Evolutionary conservation across 805 yeast species (phyloP), one percentile per base, ranked within the genome.

Genomic region (Cyberlindnera xylosilytica): DNA sequence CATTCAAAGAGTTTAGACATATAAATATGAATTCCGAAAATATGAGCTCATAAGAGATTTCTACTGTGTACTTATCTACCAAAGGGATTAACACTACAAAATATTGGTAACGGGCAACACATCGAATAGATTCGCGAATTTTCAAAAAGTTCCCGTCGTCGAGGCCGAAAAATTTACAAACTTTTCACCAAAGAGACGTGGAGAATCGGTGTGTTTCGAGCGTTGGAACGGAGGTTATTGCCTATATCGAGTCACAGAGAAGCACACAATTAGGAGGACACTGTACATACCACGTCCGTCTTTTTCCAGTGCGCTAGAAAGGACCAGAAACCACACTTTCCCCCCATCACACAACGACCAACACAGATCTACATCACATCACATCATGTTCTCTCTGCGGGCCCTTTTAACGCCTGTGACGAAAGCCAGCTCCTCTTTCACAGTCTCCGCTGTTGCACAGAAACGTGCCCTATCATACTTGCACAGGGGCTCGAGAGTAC

Each of bases 401-500:
- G 35, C 38, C 24, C 15, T 44, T 18, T 42, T 42, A 26, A 38
- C 40, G 11, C 35, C 41, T n/a, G 29, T 26, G 15, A 23, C 34
- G 18, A 16, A 10, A 15, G 27, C 33, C 20, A 23, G 17, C 20
- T 18, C 31, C 2, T 34, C 22, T 10, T 4, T 29, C 22, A 33
- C 13, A 19, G 8, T 16, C 34, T 20, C 33, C 24, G 16, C 20
- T 12, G 29, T 22, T 8, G 18, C 45, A 24, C n/a, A n/a, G n/a
- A 31, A 18, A 6, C 68, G 70, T 41, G 44, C 58, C 3, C 52
- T 70, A 24, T 66, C 69, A 3, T 69, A 70, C 52, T 47, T 70
- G 26, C 72, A 69, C 49, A 63, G 64, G 16, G 73, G 72, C 6
- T 62, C 73, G 10, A 72, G 89, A 59, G 80, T 83, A 34, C 76